Base-by-base conservation (phyloP, 306 rosid genomes). In the Glycyrrhiza uralensis region DNA sequence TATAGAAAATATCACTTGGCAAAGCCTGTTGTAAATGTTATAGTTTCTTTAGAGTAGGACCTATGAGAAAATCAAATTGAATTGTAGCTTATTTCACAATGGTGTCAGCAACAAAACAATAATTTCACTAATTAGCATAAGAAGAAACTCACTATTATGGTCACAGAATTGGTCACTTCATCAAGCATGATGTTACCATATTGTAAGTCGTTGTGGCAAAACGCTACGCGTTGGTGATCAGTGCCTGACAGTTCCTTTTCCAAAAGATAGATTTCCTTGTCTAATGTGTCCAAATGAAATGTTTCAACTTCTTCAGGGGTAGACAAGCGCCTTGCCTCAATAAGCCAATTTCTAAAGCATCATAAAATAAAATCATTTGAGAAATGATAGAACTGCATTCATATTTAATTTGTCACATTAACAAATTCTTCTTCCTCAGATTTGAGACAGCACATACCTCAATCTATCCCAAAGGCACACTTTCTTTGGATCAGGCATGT, bases 201-300 rank as follows among this genome's bases (percentile, higher is more conserved):
- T 63, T 92, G 97, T 66, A 89, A 67, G 81, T 92, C 97, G 13
- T 89, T 92, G 85, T 92, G 97, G 77, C 97, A 87, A 76, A 92
- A 92, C 28, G 86, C 89, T 14, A 87, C 65, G 7, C 18, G 11
- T 55, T 75, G 83, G 42, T 46, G 70, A n/a, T n/a, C n/a, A 71
- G 65, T 30, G 12, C 10, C 32, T 55, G 87, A 84, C 23, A 89
- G 71, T 30, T 83, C 78, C 38, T 76, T 80, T 78, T 89, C 94
- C 82, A 89, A 66, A 52, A 57, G 4, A 9, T 82, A 72, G 47
- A 89, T 80, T 76, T 92, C 96, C 17, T 74, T 67, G 42, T 87
- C 87, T 19, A 92, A 63, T 6, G 30, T 78, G 71, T 87, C 86
- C 81, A 92, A 57, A 65, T 29, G 78, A 76, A 92, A 86, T 44